phyloP scores from a whole-genome alignment of 179 eudicot genomes.

The Silene coronaria region DNA sequence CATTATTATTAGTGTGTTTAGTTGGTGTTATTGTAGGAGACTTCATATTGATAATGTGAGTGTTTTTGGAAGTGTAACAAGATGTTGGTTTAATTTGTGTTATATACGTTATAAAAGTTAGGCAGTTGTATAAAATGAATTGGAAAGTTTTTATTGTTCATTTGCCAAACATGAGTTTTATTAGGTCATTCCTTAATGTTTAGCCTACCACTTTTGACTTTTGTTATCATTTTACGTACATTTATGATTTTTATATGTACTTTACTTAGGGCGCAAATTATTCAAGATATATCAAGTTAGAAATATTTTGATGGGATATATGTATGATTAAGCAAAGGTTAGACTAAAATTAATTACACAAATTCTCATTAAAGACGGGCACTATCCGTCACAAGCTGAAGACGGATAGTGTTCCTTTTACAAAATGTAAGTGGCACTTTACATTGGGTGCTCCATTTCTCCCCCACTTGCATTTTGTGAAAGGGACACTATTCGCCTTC shows the following conservation, averaged over 20 bases:
- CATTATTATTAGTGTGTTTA: slow-evolving; percentile 19
- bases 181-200: slow-evolving; percentile 28
- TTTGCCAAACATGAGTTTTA: slow-evolving; percentile 30
- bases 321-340: too few relatives aligned
- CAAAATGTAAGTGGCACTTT: too few relatives aligned
- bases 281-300: not conserved
- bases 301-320: too few relatives aligned
- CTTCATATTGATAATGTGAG: slow-evolving; percentile 28
- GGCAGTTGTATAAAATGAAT: slow-evolving; percentile 5
- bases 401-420: too few relatives aligned
- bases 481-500: too few relatives aligned
- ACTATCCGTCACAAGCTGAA: too few relatives aligned
- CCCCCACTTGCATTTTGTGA: too few relatives aligned
- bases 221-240: slow-evolving; percentile 8
- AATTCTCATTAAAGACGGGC: too few relatives aligned
- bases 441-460: too few relatives aligned
- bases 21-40: slow-evolving; percentile 24
- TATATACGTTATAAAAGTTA: slow-evolving; percentile 15
- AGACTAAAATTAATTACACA: too few relatives aligned
- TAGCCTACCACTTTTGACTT: slow-evolving; percentile 27
- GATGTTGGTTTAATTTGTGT: not conserved
- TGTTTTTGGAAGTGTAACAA: not conserved
- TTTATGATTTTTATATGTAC: not conserved
- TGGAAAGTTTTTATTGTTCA: slow-evolving; percentile 22
- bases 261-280: slow-evolving; percentile 13